Conservation (phyloP, 2,329 filamentous ascomycete species). For the Ilyonectria mors-panacis region DNA sequence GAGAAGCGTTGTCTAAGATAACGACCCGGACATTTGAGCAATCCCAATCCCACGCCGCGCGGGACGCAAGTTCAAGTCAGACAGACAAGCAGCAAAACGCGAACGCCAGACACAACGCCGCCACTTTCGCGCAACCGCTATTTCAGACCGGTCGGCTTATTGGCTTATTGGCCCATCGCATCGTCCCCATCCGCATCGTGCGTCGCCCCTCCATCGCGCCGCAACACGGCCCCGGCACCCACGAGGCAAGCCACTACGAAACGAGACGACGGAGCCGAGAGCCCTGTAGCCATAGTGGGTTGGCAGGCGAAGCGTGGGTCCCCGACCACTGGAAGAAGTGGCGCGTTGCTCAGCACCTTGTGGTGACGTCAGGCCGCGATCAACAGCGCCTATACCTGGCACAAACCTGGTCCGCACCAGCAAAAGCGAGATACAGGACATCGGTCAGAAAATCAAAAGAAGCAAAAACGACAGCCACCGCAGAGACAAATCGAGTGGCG, state of each 20-base stretch:
- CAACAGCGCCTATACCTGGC: not conserved
- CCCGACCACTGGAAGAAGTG: not conserved
- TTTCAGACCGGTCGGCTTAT: slow-evolving; percentile 8
- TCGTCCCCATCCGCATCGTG: not conserved
- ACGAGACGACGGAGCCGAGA: slow-evolving; percentile 5
- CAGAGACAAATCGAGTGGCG: slow-evolving; percentile 14
- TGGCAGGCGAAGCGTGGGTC: not conserved
- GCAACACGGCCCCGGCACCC: slow-evolving; percentile 1
- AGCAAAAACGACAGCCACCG: slow-evolving; percentile 5
- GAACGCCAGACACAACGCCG: not conserved
- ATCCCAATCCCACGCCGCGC: slow-evolving; percentile 10
- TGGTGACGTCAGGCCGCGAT: slow-evolving; percentile 3
- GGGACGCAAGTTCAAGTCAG: slow-evolving; percentile 13
- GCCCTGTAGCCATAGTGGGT: slow-evolving; percentile 1
- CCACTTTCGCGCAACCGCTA: slow-evolving; percentile 15
- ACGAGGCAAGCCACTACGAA: slow-evolving; percentile 11
- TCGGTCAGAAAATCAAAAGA: not conserved
- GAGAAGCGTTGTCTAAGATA: slow-evolving; percentile 11
- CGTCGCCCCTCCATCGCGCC: not conserved
- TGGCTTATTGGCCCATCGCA: slow-evolving; percentile 13
- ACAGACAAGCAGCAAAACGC: slow-evolving; percentile 10
- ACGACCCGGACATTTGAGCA: slow-evolving; percentile 15
- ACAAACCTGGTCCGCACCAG: not conserved
- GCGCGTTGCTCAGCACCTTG: not conserved
- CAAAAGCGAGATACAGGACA: not conserved